Conservation (phyloP, 2,329 filamentous ascomycete species). For the Aspergillus neoniger region DNA sequence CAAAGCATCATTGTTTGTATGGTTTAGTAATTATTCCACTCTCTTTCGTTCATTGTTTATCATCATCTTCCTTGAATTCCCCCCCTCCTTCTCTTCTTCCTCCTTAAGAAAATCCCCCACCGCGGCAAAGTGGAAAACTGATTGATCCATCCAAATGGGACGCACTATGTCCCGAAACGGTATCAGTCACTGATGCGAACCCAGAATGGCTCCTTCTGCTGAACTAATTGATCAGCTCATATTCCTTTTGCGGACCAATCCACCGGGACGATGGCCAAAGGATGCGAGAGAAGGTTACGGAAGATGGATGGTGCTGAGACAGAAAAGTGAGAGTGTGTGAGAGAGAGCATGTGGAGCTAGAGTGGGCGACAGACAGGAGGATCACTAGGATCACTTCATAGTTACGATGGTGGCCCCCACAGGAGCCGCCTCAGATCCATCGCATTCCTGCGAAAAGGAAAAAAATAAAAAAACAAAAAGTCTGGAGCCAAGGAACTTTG, state of each 20-base stretch:
- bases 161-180: constrained; percentile 3
- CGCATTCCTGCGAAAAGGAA: constrained; percentile 9
- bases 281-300: not conserved
- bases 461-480: constrained; percentile 8
- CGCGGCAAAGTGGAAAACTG: not conserved
- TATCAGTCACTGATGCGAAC: not conserved
- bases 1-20: not conserved
- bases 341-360: constrained; percentile 18
- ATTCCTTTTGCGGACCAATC: constrained; percentile 7
- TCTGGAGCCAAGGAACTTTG: not conserved
- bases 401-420: not conserved
- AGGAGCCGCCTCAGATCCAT: constrained; percentile 18
- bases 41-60: not conserved
- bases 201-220: not conserved
- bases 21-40: not conserved
- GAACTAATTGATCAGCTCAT: constrained; percentile 4
- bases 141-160: not conserved
- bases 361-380: constrained; percentile 2
- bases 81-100: not conserved
- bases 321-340: not conserved
- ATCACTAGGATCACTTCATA: not conserved
- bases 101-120: not conserved
- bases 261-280: not conserved
- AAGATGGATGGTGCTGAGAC: not conserved
- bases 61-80: not conserved